A percentile compares a stretch with the other conserved stretches of the same genome.
These are phyloP conservation scores for Striga asiatica DNA, from an alignment of 257 asterid genomes.

Conservation along the genomic window DNA sequence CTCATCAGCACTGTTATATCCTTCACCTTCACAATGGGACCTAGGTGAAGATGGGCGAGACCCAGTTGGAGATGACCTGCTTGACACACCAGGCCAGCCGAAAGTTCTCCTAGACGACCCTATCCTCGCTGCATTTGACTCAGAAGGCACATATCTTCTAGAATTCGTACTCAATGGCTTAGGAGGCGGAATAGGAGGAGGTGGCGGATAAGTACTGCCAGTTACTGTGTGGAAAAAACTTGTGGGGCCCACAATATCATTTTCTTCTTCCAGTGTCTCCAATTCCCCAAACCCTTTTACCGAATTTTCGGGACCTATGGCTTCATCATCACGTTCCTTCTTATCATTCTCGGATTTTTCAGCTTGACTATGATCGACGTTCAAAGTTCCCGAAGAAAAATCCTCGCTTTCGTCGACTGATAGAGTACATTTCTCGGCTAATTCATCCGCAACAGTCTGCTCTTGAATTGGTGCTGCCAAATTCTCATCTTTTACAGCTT, in stretches of 20 bases:
- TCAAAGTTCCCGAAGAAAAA: conserved; percentile 25
- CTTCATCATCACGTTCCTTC: conserved; percentile 27
- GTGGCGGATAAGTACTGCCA: conserved; percentile 77
- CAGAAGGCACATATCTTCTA: conserved; percentile 37
- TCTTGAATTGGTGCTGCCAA: conserved; percentile 41
- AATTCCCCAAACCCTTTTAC: conserved; percentile 32
- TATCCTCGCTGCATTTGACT: conserved; percentile 37
- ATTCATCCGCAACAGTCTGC: conserved; percentile 37
- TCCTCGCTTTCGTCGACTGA: conserved; percentile 38
- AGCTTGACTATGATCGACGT: conserved; percentile 24
- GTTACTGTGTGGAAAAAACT: conserved; percentile 43
- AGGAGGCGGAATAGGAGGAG: conserved; percentile 97
- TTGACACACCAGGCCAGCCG: conserved; percentile 56
- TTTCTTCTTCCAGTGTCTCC: conserved; percentile 42
- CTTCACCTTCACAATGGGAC: conserved; percentile 85
- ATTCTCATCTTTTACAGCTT: conserved; percentile 49
- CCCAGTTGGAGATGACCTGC: conserved; percentile 75
- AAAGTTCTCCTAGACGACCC: conserved; percentile 66
- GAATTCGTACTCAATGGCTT: conserved; percentile 46
- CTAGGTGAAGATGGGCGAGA: conserved; percentile 97
- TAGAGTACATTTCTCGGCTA: conserved; percentile 26
- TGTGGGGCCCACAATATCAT: conserved; percentile 29
- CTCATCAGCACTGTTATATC: conserved; percentile 96
- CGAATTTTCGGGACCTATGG: conserved; percentile 31
- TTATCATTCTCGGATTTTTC: conserved; percentile 34